Evolutionary conservation across 129 eudicot genomes (phyloP).

Genomic region (Chrysanthemum seticuspe): DNA sequence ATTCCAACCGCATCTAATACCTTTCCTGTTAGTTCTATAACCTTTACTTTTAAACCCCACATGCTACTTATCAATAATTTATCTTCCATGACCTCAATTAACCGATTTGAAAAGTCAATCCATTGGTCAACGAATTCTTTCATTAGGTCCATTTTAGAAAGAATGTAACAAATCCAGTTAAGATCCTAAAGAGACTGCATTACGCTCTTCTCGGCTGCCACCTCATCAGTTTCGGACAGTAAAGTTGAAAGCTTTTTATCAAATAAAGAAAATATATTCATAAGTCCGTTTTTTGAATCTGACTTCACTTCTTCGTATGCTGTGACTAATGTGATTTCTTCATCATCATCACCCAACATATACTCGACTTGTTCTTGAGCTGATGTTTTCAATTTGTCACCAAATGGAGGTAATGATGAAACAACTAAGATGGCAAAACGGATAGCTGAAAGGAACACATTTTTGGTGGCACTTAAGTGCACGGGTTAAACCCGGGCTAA

Average conservation of each 20-base stretch:
- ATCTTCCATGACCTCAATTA: too few relatives aligned
- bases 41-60: too few relatives aligned
- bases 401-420: slow-evolving; percentile 57
- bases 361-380: slow-evolving; percentile 95
- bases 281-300: slow-evolving; percentile 55
- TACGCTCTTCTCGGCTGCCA: slow-evolving; percentile 39
- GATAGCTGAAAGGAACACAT: slow-evolving; percentile 71
- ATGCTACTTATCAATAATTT: too few relatives aligned
- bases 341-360: slow-evolving; percentile 88
- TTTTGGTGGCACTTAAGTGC: slow-evolving; percentile 51
- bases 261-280: slow-evolving; percentile 45
- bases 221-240: slow-evolving; percentile 37
- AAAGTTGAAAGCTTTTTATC: slow-evolving; percentile 43
- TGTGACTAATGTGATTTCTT: slow-evolving; percentile 51
- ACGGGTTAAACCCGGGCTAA: slow-evolving; percentile 63
- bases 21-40: too few relatives aligned
- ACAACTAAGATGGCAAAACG: slow-evolving; percentile 68
- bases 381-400: slow-evolving; percentile 64
- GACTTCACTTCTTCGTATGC: slow-evolving; percentile 61
- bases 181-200: slow-evolving; percentile 53
- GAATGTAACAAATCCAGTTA: slow-evolving; percentile 71
- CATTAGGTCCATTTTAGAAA: slow-evolving; percentile 69
- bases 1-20: too few relatives aligned
- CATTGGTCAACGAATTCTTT: slow-evolving; percentile 71
- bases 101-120: slow-evolving; percentile 47